These are phyloP conservation scores for Suaeda aralocaspica DNA, from an alignment of 148 eudicot species.

Conservation along the genomic window DNA sequence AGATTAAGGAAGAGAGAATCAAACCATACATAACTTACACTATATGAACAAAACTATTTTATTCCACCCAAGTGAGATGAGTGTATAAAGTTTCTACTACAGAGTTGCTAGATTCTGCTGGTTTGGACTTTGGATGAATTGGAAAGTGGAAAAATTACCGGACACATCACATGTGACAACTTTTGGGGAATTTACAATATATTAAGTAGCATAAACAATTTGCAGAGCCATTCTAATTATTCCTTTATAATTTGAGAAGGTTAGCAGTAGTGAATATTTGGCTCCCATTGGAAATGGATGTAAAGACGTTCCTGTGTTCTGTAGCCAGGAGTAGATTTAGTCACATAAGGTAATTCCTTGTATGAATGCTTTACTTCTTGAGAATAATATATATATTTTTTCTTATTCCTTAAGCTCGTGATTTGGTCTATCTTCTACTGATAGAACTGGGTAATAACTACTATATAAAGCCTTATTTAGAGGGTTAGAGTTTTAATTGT, in stretches of 20 bases:
- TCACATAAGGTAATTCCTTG: too few species aligned
- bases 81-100: too few species aligned
- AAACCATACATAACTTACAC: too few species aligned
- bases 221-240: not conserved
- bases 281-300: not conserved
- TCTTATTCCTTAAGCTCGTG: not conserved
- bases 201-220: not conserved
- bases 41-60: too few species aligned
- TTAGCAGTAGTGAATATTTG: not conserved
- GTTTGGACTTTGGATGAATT: too few species aligned
- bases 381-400: not conserved
- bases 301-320: not conserved
- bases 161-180: not conserved
- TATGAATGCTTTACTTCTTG: not conserved
- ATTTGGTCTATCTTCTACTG: not conserved
- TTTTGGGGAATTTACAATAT: not conserved
- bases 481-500: not conserved
- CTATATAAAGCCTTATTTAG: not conserved
- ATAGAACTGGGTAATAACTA: not conserved
- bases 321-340: not conserved
- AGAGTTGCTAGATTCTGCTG: too few species aligned
- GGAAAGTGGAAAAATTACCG: too few species aligned
- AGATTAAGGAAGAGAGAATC: not conserved
- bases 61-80: too few species aligned
- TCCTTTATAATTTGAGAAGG: not conserved